Percentiles rank a stretch among this genome's conserved stretches.
Conservation (phyloP, 331 rosid genomes). For the Dryas integrifolia region DNA sequence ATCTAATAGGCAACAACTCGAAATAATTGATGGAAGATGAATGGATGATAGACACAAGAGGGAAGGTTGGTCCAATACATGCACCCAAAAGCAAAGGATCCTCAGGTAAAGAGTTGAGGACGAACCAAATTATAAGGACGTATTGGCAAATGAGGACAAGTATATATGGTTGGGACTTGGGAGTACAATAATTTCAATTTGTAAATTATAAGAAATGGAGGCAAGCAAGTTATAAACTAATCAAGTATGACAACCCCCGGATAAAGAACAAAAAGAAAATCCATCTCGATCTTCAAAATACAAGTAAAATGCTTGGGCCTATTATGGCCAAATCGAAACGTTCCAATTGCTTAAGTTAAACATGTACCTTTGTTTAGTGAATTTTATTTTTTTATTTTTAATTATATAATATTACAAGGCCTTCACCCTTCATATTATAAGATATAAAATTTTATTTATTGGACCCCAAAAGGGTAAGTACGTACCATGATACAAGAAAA, state of each 20-base stretch:
- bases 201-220: background rate
- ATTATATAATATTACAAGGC: background rate
- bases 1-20: too few species aligned
- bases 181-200: background rate
- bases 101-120: too few species aligned
- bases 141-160: background rate
- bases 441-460: background rate
- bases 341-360: conserved; percentile 9
- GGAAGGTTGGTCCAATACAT: too few species aligned
- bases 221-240: background rate
- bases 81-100: too few species aligned
- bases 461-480: background rate
- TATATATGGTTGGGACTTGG: too few species aligned
- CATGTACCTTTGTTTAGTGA: background rate
- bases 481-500: too few species aligned
- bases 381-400: background rate
- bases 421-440: background rate
- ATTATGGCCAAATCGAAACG: conserved; percentile 7
- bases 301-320: background rate
- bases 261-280: background rate
- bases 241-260: background rate
- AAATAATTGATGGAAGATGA: too few species aligned
- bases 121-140: too few species aligned
- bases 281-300: background rate
- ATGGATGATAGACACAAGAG: too few species aligned